Percentiles rank a stretch among this genome's conserved stretches.
Evolutionary conservation across 2,329 filamentous ascomycete species (phyloP).

Genomic region (Cadophora malorum): DNA sequence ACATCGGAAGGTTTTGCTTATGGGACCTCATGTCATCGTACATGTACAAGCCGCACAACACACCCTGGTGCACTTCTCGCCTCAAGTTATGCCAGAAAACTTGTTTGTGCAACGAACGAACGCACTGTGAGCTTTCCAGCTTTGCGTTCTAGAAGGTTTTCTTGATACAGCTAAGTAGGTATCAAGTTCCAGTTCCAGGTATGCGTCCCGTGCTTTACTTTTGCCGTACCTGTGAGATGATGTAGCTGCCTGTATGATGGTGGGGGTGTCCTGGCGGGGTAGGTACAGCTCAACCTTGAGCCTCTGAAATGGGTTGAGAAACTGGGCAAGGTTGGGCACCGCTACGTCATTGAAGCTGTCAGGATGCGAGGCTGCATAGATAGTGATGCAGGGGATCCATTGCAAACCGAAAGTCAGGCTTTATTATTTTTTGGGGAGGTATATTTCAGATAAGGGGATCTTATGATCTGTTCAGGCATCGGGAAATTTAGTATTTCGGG

Average conservation of each 20-base stretch:
- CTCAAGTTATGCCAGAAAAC: not conserved
- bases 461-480: not conserved
- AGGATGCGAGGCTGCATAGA: not conserved
- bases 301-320: not conserved
- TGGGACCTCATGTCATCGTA: not conserved
- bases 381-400: not conserved
- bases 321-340: not conserved
- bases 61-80: not conserved
- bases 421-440: not conserved
- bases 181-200: slow-evolving; percentile 11
- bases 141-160: slow-evolving; percentile 5
- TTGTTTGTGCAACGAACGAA: not conserved
- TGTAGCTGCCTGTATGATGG: not conserved
- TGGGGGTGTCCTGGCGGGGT: slow-evolving; percentile 1
- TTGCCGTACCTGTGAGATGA: slow-evolving; percentile 2
- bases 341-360: slow-evolving; percentile 9
- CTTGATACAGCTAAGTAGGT: not conserved
- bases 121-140: not conserved
- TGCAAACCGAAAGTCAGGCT: not conserved
- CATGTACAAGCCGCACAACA: not conserved
- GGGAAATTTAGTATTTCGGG: not conserved
- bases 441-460: not conserved
- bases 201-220: not conserved
- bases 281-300: no score
- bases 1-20: not conserved